phyloP scores from a whole-genome alignment of 192 early-diverging fungal species.

The Coemansia sp. region DNA sequence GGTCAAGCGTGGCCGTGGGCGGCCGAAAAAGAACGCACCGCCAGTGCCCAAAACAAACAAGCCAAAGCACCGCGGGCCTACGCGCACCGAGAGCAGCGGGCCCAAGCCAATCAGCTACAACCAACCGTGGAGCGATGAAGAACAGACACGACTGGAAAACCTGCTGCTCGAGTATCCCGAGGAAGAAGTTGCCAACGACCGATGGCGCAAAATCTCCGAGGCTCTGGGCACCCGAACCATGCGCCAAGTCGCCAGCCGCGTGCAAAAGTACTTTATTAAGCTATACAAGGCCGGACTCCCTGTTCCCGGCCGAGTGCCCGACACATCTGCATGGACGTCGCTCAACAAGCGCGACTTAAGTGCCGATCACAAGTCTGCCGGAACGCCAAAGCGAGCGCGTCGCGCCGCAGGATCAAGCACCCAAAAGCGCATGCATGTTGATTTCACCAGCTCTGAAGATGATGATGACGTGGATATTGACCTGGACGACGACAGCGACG shows the following conservation, averaged over 20 bases:
- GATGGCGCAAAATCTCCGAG: conserved; percentile 70
- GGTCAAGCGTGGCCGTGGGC: conserved; percentile 8
- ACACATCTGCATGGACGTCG: conserved; percentile 48
- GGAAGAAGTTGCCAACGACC: conserved; percentile 66
- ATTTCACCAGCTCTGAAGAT: conserved; percentile 42
- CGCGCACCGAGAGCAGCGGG: conserved; percentile 19
- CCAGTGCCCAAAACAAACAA: neutral
- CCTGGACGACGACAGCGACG: conserved; percentile 8
- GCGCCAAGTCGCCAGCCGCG: conserved; percentile 71
- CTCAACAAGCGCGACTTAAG: conserved; percentile 7
- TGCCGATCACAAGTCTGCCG: neutral
- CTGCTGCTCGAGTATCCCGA: conserved; percentile 66
- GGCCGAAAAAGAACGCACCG: conserved; percentile 3
- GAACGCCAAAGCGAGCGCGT: neutral
- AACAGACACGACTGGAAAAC: conserved; percentile 61
- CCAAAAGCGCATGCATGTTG: conserved; percentile 27
- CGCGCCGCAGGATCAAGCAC: neutral
- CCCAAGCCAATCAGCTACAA: conserved; percentile 62
- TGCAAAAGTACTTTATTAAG: conserved; percentile 82
- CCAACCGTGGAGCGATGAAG: conserved; percentile 70
- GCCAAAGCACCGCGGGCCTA: conserved; percentile 10
- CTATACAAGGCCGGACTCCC: conserved; percentile 69
- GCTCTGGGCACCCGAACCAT: conserved; percentile 70
- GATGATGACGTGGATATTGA: conserved; percentile 24
- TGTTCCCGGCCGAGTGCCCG: conserved; percentile 64